These are phyloP conservation scores for Pseudocercospora macadamiae DNA, from an alignment of 2,329 filamentous ascomycete species.

Conservation along the genomic window DNA sequence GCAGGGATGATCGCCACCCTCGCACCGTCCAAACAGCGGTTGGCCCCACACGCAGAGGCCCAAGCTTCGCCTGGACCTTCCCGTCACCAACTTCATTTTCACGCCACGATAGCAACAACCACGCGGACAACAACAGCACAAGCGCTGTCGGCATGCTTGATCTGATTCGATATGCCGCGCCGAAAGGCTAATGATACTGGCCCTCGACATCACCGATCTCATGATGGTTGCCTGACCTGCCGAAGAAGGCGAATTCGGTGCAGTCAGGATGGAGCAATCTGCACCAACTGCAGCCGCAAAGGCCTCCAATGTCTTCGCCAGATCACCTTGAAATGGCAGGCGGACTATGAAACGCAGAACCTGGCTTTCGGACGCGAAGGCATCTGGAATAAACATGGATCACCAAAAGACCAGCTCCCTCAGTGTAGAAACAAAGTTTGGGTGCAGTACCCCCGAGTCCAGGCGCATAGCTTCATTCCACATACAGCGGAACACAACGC, in stretches of 20 bases:
- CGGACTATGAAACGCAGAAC: neutral
- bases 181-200: slow-evolving; percentile 4
- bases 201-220: neutral
- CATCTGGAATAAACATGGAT: neutral
- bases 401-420: neutral
- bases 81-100: neutral
- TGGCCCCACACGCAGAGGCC: neutral
- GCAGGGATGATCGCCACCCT: neutral
- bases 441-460: neutral
- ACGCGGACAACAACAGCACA: neutral
- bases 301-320: neutral
- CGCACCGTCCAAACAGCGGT: neutral
- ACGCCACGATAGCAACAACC: neutral
- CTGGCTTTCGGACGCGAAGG: slow-evolving; percentile 1
- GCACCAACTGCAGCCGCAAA: slow-evolving; percentile 1
- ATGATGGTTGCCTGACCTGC: slow-evolving; percentile 6
- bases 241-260: slow-evolving; percentile 6
- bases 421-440: neutral
- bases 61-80: slow-evolving; percentile 7
- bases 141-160: neutral
- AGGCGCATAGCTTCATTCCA: neutral
- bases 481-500: neutral
- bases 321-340: slow-evolving; percentile 1
- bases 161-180: slow-evolving; percentile 2
- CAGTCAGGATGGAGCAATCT: neutral